These are phyloP conservation scores for Solanum appendiculatum DNA, from an alignment of 257 asterid species.

Conservation along the genomic window DNA sequence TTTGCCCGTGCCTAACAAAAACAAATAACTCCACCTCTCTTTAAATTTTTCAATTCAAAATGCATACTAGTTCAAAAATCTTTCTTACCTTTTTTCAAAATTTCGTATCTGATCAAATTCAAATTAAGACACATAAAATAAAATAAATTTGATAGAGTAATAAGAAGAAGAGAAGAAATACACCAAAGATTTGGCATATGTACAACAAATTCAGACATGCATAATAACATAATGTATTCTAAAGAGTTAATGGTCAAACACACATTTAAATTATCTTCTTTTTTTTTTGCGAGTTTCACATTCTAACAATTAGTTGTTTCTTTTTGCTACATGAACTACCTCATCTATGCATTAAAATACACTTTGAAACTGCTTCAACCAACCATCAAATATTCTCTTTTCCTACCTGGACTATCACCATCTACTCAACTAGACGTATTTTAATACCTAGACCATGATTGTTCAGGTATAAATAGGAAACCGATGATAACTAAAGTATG, in stretches of 20 bases:
- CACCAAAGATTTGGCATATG: background rate
- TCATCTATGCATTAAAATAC: background rate
- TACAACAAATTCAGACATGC: background rate
- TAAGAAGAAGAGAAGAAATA: no score
- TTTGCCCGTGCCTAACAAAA: no score
- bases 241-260: background rate
- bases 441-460: background rate
- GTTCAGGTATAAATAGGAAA: fast-evolving
- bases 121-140: no score
- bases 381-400: background rate
- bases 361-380: background rate
- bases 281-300: background rate
- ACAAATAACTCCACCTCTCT: no score
- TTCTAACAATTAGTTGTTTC: background rate
- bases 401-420: background rate
- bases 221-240: background rate
- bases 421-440: background rate
- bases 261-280: background rate
- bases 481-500: fast-evolving
- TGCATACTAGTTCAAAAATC: no score
- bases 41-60: no score
- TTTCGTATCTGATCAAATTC: no score
- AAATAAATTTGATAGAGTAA: no score
- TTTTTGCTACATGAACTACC: background rate
- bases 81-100: no score